phyloP scores from a whole-genome alignment of 306 rosid genomes.

The Cicer yamashitae region DNA sequence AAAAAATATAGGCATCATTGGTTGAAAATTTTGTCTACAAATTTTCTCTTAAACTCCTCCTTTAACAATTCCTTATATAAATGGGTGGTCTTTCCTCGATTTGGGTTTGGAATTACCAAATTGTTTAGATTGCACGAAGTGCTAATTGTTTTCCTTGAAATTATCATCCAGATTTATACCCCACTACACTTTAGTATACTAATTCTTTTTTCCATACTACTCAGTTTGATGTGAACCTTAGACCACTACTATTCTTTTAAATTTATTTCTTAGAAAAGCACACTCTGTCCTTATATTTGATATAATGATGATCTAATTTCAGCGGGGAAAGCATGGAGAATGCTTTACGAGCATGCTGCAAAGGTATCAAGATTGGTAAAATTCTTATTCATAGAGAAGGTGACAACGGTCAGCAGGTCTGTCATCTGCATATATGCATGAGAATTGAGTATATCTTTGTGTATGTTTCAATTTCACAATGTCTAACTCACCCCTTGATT shows the following conservation, averaged over 20 bases:
- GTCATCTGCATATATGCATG: constrained; percentile 42
- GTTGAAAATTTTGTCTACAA: constrained; percentile 5
- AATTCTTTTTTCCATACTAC: constrained; percentile 6
- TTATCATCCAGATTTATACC: background rate
- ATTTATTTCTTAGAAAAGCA: constrained; percentile 14
- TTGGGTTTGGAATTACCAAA: constrained; percentile 8
- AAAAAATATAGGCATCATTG: constrained; percentile 39
- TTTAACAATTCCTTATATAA: constrained; percentile 4
- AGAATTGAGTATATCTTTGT: constrained; percentile 5
- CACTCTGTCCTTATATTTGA: constrained; percentile 34
- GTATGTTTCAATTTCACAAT: constrained; percentile 37
- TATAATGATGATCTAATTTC: constrained; percentile 37
- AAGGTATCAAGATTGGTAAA: constrained; percentile 98
- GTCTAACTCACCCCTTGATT: constrained; percentile 40
- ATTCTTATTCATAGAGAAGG: constrained; percentile 99
- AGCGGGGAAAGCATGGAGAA: constrained; percentile 99
- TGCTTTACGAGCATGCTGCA: constrained; percentile 98
- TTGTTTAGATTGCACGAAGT: constrained; percentile 6
- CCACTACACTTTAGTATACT: constrained; percentile 5
- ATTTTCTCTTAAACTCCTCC: constrained; percentile 12
- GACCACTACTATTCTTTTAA: background rate
- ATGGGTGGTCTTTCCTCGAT: constrained; percentile 19
- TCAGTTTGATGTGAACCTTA: constrained; percentile 16
- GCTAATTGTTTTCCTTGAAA: constrained; percentile 17
- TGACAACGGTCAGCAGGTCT: constrained; percentile 97